Conservation (phyloP, 2,329 filamentous ascomycete genomes). For the Proliferodiscus dingleyae region DNA sequence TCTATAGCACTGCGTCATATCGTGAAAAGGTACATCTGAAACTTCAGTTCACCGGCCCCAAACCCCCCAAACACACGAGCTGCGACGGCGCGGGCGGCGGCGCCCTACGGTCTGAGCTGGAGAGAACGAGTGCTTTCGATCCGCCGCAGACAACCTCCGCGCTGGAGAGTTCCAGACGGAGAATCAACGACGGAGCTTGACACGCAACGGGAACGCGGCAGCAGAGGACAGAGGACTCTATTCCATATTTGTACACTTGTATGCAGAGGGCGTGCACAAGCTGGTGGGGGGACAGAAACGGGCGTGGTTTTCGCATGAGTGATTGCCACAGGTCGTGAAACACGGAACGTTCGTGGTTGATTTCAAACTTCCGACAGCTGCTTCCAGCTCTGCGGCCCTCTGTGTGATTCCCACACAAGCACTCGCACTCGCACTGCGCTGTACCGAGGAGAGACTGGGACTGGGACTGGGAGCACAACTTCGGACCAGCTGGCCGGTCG, state of each 20-base stretch:
- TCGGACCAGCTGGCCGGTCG: neutral
- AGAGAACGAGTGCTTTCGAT: neutral
- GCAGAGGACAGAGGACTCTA: too few relatives aligned
- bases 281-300: constrained; percentile 6
- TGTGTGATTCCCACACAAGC: neutral
- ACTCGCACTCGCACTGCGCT: neutral
- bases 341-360: constrained; percentile 28
- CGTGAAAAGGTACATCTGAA: constrained; percentile 22
- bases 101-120: too few relatives aligned
- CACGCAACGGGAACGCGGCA: neutral
- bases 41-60: constrained; percentile 4
- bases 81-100: neutral
- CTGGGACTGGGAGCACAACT: neutral
- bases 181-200: too few relatives aligned
- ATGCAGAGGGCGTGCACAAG: constrained; percentile 3
- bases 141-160: too few relatives aligned
- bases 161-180: too few relatives aligned
- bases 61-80: neutral
- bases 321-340: constrained; percentile 27
- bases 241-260: constrained; percentile 6
- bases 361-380: constrained; percentile 10
- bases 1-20: constrained; percentile 4
- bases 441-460: neutral
- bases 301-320: constrained; percentile 22
- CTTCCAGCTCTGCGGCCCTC: neutral